Percentiles rank a stretch among this genome's conserved stretches.
Conservation (phyloP, 257 asterid genomes). For the Solanum clarkiae region DNA sequence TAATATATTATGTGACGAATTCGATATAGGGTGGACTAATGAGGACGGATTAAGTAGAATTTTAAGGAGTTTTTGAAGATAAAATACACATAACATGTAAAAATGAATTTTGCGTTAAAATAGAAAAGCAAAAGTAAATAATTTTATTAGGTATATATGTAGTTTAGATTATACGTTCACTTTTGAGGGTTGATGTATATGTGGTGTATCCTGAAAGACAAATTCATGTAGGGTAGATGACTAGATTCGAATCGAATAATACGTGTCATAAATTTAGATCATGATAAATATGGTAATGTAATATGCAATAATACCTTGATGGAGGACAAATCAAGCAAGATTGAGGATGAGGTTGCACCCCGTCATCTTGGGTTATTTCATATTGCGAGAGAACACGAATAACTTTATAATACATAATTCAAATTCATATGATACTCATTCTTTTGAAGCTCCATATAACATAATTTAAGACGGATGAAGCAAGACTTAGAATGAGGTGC, state of each 20-base stretch:
- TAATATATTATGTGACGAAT: background rate
- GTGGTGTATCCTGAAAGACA: background rate
- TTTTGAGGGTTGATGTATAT: background rate
- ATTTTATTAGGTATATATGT: background rate
- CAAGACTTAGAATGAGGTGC: background rate
- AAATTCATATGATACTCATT: background rate
- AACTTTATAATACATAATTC: background rate
- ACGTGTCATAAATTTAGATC: background rate
- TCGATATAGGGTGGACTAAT: background rate
- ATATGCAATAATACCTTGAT: background rate
- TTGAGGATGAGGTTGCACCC: background rate
- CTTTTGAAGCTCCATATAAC: no score
- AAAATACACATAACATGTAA: fast-evolving
- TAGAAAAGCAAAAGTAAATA: background rate
- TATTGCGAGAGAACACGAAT: no score
- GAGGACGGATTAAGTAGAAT: background rate
- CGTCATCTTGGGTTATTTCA: no score
- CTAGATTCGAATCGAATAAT: background rate
- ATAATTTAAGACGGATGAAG: background rate
- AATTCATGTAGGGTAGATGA: background rate
- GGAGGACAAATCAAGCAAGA: background rate
- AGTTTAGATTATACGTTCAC: background rate
- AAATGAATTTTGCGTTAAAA: background rate
- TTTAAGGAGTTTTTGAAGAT: background rate
- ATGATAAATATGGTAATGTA: background rate